These are phyloP conservation scores for Maudiozyma turicensis DNA, from an alignment of 805 yeast species.

Conservation along the genomic window DNA sequence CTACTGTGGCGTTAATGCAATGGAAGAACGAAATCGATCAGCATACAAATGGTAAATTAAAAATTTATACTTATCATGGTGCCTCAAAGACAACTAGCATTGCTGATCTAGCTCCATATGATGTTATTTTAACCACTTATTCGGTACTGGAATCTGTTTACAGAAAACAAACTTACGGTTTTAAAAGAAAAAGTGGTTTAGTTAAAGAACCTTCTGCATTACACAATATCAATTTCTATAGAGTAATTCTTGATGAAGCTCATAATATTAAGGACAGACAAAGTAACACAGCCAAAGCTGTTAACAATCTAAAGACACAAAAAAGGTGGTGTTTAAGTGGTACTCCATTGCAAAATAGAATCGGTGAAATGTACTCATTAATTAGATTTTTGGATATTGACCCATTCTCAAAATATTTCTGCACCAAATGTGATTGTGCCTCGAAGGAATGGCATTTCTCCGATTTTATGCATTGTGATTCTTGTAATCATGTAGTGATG, in stretches of 20 bases:
- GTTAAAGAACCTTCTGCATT: constrained; percentile 68
- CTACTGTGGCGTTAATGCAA: constrained; percentile 97
- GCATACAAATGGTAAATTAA: constrained; percentile 66
- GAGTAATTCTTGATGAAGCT: constrained; percentile 92
- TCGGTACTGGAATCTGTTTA: constrained; percentile 83
- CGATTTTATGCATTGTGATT: constrained; percentile 74
- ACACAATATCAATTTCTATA: constrained; percentile 65
- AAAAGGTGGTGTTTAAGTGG: constrained; percentile 92
- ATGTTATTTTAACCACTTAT: constrained; percentile 85
- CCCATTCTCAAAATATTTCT: constrained; percentile 84
- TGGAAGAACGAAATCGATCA: constrained; percentile 90
- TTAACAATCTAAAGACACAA: constrained; percentile 57
- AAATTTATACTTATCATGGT: constrained; percentile 75
- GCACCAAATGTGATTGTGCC: constrained; percentile 85
- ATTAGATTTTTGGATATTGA: constrained; percentile 73
- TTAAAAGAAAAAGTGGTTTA: constrained; percentile 57
- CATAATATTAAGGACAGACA: constrained; percentile 95
- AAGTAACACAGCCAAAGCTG: constrained; percentile 88
- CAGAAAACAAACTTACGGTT: constrained; percentile 77
- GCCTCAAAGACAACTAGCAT: constrained; percentile 56
- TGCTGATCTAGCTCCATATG: constrained; percentile 44
- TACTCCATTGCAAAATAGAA: constrained; percentile 91
- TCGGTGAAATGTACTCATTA: constrained; percentile 92
- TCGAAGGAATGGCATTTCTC: constrained; percentile 78
- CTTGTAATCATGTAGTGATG: constrained; percentile 90